Percentiles rank a stretch among this genome's conserved stretches.
Evolutionary conservation across 2,329 filamentous ascomycete species (phyloP).

Genomic region (Talaromyces sp.): DNA sequence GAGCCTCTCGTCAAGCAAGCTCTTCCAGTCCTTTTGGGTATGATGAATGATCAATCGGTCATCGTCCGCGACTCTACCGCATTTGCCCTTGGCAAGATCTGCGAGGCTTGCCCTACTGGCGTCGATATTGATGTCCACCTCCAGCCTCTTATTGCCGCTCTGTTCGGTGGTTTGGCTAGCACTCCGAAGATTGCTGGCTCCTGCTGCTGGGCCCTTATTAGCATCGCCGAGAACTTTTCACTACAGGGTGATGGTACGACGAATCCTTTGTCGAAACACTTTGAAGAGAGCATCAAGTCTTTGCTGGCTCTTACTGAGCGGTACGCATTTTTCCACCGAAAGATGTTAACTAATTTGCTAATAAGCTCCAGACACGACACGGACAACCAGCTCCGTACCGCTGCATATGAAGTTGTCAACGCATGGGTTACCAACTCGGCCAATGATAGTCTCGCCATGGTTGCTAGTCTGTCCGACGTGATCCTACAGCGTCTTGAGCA

Average conservation of each 20-base stretch:
- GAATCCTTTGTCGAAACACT: slow-evolving; percentile 86
- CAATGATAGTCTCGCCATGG: slow-evolving; percentile 73
- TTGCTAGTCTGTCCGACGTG: slow-evolving; percentile 79
- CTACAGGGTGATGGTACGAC: slow-evolving; percentile 73
- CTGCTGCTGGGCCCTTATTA: slow-evolving; percentile 99
- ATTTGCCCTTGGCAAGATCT: slow-evolving; percentile 92
- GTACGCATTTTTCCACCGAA: slow-evolving; percentile 28
- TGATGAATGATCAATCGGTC: slow-evolving; percentile 84
- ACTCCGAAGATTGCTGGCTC: slow-evolving; percentile 96
- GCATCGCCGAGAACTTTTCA: slow-evolving; percentile 90
- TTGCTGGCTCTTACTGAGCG: slow-evolving; percentile 82
- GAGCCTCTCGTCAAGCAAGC: slow-evolving; percentile 96
- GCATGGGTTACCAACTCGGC: slow-evolving; percentile 90
- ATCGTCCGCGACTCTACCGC: slow-evolving; percentile 95
- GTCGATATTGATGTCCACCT: slow-evolving; percentile 84
- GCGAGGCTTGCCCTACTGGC: slow-evolving; percentile 84
- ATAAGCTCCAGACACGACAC: slow-evolving; percentile 56
- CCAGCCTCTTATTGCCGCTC: slow-evolving; percentile 75
- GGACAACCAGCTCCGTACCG: slow-evolving; percentile 86
- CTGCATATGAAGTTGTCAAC: slow-evolving; percentile 94
- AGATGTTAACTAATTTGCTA: slow-evolving; percentile 4
- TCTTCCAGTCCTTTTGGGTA: slow-evolving; percentile 82
- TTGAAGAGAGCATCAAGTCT: slow-evolving; percentile 84
- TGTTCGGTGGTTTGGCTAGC: slow-evolving; percentile 85
- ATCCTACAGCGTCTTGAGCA: slow-evolving; percentile 88